Evolutionary conservation across 371 early-diverging fungal species (phyloP).

Genomic region (Amoeboaphelidium occidentale): DNA sequence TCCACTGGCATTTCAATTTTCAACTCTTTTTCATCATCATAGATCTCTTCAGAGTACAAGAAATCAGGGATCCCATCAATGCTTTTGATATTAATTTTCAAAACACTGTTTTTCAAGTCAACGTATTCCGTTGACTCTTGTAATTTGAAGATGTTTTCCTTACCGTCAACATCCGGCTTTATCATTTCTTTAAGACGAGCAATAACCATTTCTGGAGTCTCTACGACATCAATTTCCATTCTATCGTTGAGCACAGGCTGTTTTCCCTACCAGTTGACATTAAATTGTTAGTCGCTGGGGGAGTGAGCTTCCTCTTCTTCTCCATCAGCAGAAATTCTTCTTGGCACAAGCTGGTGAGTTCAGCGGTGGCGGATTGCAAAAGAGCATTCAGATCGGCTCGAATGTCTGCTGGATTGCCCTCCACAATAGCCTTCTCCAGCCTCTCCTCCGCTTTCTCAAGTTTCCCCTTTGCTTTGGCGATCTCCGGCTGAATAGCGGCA

Average conservation of each 20-base stretch:
- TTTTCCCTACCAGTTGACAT: no score
- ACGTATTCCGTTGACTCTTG: constrained; percentile 5
- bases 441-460: not conserved
- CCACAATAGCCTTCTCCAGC: not conserved
- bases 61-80: constrained; percentile 5
- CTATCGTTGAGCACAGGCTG: no score
- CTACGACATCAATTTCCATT: no score
- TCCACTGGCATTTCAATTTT: constrained; percentile 7
- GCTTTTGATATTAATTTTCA: constrained; percentile 4
- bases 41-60: constrained; percentile 5
- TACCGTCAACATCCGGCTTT: no score
- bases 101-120: constrained; percentile 3
- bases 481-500: not conserved
- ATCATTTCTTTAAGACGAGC: no score
- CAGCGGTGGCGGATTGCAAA: not conserved
- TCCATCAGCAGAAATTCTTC: not conserved
- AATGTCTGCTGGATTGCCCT: not conserved
- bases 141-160: no score
- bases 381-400: not conserved
- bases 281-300: no score
- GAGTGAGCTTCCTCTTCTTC: not conserved
- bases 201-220: no score
- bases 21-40: constrained; percentile 3
- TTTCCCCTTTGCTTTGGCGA: not conserved
- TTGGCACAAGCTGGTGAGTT: not conserved